Base-by-base conservation (phyloP, 768 basidiomycete species). In the Trametes gibbosa region DNA sequence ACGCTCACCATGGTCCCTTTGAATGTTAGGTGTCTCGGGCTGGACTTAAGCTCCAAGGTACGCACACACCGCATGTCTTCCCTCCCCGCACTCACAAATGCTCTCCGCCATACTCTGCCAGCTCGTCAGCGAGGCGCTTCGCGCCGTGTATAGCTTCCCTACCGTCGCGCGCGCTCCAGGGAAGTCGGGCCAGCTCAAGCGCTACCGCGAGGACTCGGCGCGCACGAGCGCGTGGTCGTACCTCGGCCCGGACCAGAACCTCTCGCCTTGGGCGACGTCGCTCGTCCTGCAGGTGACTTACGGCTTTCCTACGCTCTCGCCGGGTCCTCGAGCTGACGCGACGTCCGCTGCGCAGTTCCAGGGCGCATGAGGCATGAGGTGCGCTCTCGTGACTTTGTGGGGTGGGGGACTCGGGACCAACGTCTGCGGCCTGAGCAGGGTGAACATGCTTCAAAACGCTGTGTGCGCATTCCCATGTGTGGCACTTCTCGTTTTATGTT, bases 111-210 rank as follows among this genome's bases (percentile, higher is more conserved):
- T 17, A 40, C 9, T 35, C 17, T 42, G 17, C 8, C 49, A 86
- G 81, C 78, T 86, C 53, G 74, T 88, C 62, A 74, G 77, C 23
- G 80, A 86, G 64, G 81, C 84, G 16, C 72, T 92, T n/a, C 83
- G 84, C 19, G 85, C 81, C 3, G 73, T 92, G 23, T 85, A 85
- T 59, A 77, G 77, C 35, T 77, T 82, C 42, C 73, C 79, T 24
- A 84, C 84, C 50, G 63, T 92, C 45, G 76, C 79, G 35, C 85
- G 88, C 47, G 89, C 84, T 3, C 88, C 87, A 1, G 86, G 85
- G 0, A 76, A 80, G 47, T 89, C 87, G 5, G 91, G 91, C 0
- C 63, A 56, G 13, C 80, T 93, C 32, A 79, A 80, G 56, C 77
- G 85, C 82, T 81, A 55, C 53, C 73, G 10, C 41, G 67, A 75